These are phyloP conservation scores for Epichloe brachyelytri DNA, from an alignment of 2,329 filamentous ascomycete species.

Conservation along the genomic window DNA sequence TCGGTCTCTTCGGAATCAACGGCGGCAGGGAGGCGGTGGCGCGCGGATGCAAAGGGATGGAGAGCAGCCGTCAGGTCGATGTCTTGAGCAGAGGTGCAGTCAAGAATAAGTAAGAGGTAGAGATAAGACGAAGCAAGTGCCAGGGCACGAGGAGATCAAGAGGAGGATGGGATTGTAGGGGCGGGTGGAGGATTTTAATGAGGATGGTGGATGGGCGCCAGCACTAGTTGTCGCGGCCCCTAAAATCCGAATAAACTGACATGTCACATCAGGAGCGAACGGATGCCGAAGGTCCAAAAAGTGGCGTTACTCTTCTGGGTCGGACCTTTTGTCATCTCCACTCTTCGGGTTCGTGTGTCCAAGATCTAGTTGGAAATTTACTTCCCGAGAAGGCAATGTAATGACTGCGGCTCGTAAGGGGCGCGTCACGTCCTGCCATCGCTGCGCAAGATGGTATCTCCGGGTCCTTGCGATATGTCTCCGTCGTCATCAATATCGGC, in stretches of 20 bases:
- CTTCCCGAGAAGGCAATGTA: no score
- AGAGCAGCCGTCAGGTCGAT: not conserved
- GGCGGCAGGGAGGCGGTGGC: not conserved
- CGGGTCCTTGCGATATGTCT: no score
- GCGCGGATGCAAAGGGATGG: not conserved
- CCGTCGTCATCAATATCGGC: no score
- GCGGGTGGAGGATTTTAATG: slow-evolving; percentile 2
- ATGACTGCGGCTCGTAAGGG: no score
- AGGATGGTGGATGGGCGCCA: slow-evolving; percentile 1
- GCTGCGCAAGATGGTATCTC: no score
- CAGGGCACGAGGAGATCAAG: not conserved
- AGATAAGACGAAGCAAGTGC: not conserved
- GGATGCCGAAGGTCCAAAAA: slow-evolving; percentile 1
- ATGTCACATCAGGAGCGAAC: not conserved
- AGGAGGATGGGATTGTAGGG: not conserved
- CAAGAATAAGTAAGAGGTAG: not conserved
- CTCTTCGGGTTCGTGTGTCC: no score
- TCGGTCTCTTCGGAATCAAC: not conserved
- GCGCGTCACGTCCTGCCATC: no score
- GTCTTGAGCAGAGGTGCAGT: not conserved
- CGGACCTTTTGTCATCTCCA: no score
- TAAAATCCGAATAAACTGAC: not conserved
- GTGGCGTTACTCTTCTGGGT: slow-evolving; percentile 1
- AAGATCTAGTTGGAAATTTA: no score
- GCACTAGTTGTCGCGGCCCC: not conserved